Evolutionary conservation across 2,329 filamentous ascomycete genomes (phyloP).

Genomic region (Rosellinia necatrix): DNA sequence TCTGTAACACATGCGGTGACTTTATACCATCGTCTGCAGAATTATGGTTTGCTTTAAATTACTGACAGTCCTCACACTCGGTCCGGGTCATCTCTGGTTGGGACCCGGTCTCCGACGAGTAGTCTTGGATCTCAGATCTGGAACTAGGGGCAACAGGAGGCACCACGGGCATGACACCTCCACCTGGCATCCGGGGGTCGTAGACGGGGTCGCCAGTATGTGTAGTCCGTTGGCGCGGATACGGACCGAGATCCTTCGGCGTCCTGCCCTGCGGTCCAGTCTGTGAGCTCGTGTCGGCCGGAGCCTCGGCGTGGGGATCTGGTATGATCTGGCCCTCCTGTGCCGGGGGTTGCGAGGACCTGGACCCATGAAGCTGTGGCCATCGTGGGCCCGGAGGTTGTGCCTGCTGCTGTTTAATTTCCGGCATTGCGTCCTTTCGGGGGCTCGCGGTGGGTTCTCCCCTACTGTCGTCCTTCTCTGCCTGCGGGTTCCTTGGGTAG

Average conservation of each 20-base stretch:
- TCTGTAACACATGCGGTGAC: background rate
- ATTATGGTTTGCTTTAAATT: constrained; percentile 2
- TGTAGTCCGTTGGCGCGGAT: background rate
- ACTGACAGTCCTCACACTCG: constrained; percentile 46
- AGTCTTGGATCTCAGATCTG: background rate
- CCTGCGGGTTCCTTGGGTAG: constrained; percentile 32
- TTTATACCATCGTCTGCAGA: background rate
- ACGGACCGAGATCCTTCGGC: background rate
- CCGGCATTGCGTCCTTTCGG: background rate
- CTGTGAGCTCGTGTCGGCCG: background rate
- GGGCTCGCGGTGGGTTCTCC: constrained; percentile 8
- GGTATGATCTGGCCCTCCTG: background rate
- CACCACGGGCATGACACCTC: constrained; percentile 14
- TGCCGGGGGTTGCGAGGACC: background rate
- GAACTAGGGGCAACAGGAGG: constrained; percentile 1
- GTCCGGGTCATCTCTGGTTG: constrained; percentile 13
- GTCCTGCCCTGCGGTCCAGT: background rate
- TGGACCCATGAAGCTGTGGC: constrained; percentile 1
- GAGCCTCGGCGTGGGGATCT: background rate
- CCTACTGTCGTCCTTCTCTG: constrained; percentile 7
- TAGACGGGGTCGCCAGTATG: constrained; percentile 2
- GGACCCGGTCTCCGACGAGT: background rate
- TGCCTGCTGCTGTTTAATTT: background rate
- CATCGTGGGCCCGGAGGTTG: constrained; percentile 8
- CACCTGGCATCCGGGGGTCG: constrained; percentile 11